Percentiles rank a stretch among this genome's conserved stretches.
phyloP scores from a whole-genome alignment of 768 basidiomycete species.

The Podaxis pistillaris region DNA sequence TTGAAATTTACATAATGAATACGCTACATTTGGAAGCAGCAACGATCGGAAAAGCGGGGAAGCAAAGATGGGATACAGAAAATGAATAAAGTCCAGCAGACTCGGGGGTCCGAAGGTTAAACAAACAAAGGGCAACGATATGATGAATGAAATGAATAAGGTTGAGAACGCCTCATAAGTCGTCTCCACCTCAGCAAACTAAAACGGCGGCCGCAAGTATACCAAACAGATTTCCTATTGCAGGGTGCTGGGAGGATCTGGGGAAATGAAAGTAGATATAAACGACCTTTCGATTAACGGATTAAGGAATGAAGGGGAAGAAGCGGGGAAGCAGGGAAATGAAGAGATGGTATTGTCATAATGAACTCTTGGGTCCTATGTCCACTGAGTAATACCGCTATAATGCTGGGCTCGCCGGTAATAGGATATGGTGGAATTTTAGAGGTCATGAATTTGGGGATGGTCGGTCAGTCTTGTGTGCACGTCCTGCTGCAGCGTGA shows the following conservation, averaged over 20 bases:
- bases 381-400: background rate
- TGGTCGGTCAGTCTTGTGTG: background rate
- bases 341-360: background rate
- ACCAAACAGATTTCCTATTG: too few relatives aligned
- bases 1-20: background rate
- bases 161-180: too few relatives aligned
- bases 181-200: too few relatives aligned
- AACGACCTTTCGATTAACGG: too few relatives aligned
- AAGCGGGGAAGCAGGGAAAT: background rate
- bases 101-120: too few relatives aligned
- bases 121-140: too few relatives aligned
- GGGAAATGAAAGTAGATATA: too few relatives aligned
- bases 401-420: background rate
- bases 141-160: too few relatives aligned
- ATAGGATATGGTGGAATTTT: background rate
- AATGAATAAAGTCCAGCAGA: too few relatives aligned
- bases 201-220: too few relatives aligned
- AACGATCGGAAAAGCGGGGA: background rate
- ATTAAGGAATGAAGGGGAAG: background rate
- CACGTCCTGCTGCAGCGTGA: background rate
- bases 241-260: too few relatives aligned
- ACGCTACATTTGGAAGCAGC: background rate
- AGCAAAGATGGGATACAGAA: background rate
- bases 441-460: background rate
- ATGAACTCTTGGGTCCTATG: background rate